These are phyloP conservation scores for Metschnikowia chrysomelidarum DNA, from an alignment of 805 yeast species.

Conservation along the genomic window DNA sequence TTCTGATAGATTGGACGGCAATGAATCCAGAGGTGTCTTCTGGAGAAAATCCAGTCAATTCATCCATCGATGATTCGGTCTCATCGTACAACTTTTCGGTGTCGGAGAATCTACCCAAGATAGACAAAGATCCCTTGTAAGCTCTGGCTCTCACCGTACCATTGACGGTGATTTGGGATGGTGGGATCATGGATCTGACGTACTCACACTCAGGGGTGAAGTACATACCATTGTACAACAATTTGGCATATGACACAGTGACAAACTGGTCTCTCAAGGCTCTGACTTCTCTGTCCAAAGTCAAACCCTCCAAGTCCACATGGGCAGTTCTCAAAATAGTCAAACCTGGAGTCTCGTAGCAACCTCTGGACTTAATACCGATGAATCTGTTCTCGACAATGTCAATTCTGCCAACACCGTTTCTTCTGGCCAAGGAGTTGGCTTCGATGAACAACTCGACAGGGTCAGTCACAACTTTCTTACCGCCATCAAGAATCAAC, in stretches of 20 bases:
- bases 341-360: constrained; percentile 99
- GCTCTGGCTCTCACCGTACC: constrained; percentile 93
- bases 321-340: constrained; percentile 92
- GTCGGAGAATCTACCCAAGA: constrained; percentile 91
- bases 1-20: constrained; percentile 96
- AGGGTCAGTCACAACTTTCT: constrained; percentile 71
- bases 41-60: constrained; percentile 95
- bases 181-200: constrained; percentile 88
- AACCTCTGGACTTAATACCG: constrained; percentile 98
- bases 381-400: constrained; percentile 98
- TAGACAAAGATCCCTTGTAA: constrained; percentile 83
- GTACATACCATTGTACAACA: constrained; percentile 95
- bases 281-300: constrained; percentile 96
- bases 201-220: constrained; percentile 98
- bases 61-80: constrained; percentile 98
- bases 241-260: constrained; percentile 84
- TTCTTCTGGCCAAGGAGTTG: constrained; percentile 94
- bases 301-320: constrained; percentile 94
- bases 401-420: constrained; percentile 99
- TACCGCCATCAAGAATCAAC: constrained; percentile 64
- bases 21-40: constrained; percentile 97
- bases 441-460: constrained; percentile 91
- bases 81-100: constrained; percentile 98
- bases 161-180: constrained; percentile 92
- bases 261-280: constrained; percentile 95